A percentile compares a stretch with the other conserved stretches of the same genome.
Conservation (phyloP, 2,329 filamentous ascomycete genomes). For the Hymenotorrendiella dingleyae region DNA sequence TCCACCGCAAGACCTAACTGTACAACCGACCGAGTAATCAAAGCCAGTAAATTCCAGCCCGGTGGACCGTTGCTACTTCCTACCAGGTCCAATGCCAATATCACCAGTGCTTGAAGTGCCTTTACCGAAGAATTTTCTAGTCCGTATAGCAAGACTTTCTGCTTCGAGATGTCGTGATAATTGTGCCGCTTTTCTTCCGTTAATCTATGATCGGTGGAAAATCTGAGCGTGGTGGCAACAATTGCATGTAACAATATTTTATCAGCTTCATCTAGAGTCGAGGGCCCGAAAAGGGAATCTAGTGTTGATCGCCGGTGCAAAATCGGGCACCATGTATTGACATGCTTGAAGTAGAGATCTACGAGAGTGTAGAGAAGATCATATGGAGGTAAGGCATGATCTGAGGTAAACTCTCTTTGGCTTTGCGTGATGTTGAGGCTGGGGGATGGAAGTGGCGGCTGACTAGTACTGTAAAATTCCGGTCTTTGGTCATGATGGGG, state of each 20-base stretch:
- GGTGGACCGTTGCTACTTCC: slow-evolving; percentile 86
- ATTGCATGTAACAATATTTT: slow-evolving; percentile 81
- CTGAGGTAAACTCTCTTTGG: slow-evolving; percentile 43
- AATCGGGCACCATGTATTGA: slow-evolving; percentile 84
- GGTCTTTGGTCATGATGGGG: slow-evolving; percentile 22
- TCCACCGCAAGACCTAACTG: slow-evolving; percentile 83
- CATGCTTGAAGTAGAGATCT: slow-evolving; percentile 73
- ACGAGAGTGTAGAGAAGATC: slow-evolving; percentile 67
- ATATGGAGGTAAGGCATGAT: slow-evolving; percentile 68
- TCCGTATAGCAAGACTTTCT: slow-evolving; percentile 80
- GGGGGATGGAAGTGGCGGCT: slow-evolving; percentile 49
- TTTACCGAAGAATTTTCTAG: slow-evolving; percentile 88
- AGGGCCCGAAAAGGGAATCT: slow-evolving; percentile 73
- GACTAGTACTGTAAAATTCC: slow-evolving; percentile 29
- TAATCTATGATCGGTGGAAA: slow-evolving; percentile 70
- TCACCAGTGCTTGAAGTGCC: slow-evolving; percentile 79
- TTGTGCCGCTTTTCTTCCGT: slow-evolving; percentile 66
- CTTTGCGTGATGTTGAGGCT: slow-evolving; percentile 45
- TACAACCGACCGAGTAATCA: slow-evolving; percentile 84
- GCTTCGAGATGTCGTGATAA: slow-evolving; percentile 77
- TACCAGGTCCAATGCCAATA: slow-evolving; percentile 77
- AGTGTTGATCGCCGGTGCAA: slow-evolving; percentile 79
- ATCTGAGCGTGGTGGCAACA: slow-evolving; percentile 80
- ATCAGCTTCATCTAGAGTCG: slow-evolving; percentile 73
- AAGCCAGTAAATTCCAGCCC: slow-evolving; percentile 84